Percentiles rank a stretch among this genome's conserved stretches.
Conservation (phyloP, 2,329 filamentous ascomycete genomes). For the Atkinsonella hypoxylon region DNA sequence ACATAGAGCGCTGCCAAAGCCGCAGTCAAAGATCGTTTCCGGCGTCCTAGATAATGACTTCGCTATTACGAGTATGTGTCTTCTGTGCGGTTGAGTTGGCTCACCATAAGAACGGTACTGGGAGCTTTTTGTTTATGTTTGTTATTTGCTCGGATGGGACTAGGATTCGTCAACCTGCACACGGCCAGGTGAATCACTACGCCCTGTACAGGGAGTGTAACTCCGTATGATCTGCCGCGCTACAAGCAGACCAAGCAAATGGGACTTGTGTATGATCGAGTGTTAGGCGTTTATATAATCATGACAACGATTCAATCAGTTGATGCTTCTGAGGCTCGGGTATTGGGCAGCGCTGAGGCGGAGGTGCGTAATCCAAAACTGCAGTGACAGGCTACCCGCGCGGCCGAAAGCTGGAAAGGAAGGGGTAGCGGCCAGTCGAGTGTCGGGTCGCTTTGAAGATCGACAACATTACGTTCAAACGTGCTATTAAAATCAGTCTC, state of each 20-base stretch:
- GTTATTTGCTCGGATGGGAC: conserved; percentile 14
- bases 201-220: neutral
- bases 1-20: neutral
- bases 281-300: conserved; percentile 33
- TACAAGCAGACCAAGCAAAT: neutral
- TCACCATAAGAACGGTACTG: conserved; percentile 14
- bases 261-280: conserved; percentile 31
- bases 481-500: neutral
- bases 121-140: conserved; percentile 9
- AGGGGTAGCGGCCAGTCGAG: neutral
- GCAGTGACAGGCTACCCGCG: neutral
- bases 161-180: conserved; percentile 6
- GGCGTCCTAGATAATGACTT: conserved; percentile 1
- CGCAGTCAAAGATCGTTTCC: neutral
- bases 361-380: neutral
- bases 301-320: conserved; percentile 11
- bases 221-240: neutral
- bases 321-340: neutral
- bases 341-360: too few relatives aligned
- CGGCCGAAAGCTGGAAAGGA: neutral
- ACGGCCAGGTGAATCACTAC: neutral
- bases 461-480: neutral
- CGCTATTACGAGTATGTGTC: conserved; percentile 15
- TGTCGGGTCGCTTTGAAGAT: neutral
- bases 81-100: conserved; percentile 26